phyloP scores from a whole-genome alignment of 768 basidiomycete genomes.

The Boletellus ananas region DNA sequence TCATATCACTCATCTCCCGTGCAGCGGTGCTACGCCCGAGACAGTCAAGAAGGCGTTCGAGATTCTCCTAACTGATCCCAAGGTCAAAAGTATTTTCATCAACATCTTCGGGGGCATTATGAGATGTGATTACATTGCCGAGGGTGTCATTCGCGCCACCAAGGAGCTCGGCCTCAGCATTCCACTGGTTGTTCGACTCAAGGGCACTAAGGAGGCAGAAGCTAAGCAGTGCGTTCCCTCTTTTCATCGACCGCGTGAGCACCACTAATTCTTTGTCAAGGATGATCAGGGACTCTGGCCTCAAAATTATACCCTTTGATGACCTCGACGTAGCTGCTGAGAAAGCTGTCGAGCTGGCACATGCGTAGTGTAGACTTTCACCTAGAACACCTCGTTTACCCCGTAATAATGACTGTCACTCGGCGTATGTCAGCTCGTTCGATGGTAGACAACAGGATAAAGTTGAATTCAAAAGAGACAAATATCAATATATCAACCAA shows the following conservation, averaged over 20 bases:
- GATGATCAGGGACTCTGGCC: constrained; percentile 88
- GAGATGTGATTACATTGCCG: constrained; percentile 98
- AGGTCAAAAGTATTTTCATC: constrained; percentile 98
- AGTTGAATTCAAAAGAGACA: constrained; percentile 23
- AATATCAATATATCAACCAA: constrained; percentile 33
- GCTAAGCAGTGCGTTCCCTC: constrained; percentile 76
- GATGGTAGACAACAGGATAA: constrained; percentile 15
- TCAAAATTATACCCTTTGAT: constrained; percentile 93
- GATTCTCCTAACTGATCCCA: constrained; percentile 83
- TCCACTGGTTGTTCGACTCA: constrained; percentile 89
- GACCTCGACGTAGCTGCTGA: constrained; percentile 89
- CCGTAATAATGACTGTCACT: constrained; percentile 11
- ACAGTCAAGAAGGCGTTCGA: constrained; percentile 99
- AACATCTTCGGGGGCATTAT: constrained; percentile 99
- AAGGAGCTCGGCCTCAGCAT: constrained; percentile 83
- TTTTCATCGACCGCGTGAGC: neutral
- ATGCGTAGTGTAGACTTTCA: constrained; percentile 35
- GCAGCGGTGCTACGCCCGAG: constrained; percentile 94
- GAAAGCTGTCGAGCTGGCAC: constrained; percentile 69
- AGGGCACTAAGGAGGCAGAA: constrained; percentile 95
- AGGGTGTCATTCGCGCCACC: constrained; percentile 97
- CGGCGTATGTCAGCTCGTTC: neutral
- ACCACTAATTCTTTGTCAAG: constrained; percentile 38
- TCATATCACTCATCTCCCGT: constrained; percentile 1
- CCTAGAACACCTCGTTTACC: constrained; percentile 18